These are phyloP conservation scores for Boehmeria nivea DNA, from an alignment of 306 rosid species.

Conservation along the genomic window DNA sequence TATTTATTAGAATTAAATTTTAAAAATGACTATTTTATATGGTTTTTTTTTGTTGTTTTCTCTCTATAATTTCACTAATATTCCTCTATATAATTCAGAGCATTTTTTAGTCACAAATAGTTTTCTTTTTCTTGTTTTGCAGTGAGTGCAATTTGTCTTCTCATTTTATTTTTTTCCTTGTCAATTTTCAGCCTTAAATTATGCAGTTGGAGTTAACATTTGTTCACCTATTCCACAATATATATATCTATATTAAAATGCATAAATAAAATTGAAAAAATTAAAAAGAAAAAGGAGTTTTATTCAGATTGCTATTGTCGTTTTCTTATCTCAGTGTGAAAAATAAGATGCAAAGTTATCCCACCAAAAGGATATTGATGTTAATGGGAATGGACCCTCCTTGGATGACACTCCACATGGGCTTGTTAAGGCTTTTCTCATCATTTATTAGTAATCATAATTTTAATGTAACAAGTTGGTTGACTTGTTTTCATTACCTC, in stretches of 20 bases:
- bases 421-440: conserved; percentile 41
- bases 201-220: conserved; percentile 8
- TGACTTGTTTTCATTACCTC: conserved; percentile 42
- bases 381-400: conserved; percentile 39
- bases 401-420: conserved; percentile 70
- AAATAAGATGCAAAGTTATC: conserved; percentile 23
- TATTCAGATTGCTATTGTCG: conserved; percentile 17
- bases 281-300: neutral
- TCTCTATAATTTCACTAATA: no score
- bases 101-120: no score
- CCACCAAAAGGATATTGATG: conserved; percentile 34
- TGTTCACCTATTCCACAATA: conserved; percentile 4
- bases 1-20: no score
- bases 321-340: conserved; percentile 22
- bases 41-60: no score
- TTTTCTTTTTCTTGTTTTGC: no score
- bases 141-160: neutral
- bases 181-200: neutral
- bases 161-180: neutral
- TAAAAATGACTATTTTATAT: no score
- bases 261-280: neutral
- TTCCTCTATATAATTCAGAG: no score
- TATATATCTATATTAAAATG: neutral
- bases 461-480: conserved; percentile 38
- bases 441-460: conserved; percentile 26